Conservation (phyloP, 306 rosid species). For the Acmispon strigosus region DNA sequence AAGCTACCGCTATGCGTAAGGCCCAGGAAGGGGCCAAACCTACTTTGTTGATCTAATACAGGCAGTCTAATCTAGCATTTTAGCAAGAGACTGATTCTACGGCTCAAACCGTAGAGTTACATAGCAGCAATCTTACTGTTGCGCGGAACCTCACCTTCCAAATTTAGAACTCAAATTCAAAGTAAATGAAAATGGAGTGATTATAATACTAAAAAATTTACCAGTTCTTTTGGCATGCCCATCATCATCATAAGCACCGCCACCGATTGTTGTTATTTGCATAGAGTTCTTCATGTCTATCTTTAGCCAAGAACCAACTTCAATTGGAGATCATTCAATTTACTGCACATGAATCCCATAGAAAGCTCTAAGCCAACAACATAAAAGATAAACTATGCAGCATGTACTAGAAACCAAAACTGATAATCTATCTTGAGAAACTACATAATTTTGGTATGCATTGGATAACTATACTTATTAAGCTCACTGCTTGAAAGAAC, state of each 20-base stretch:
- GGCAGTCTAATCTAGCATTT: no score
- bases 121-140: no score
- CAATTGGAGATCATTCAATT: neutral
- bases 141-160: no score
- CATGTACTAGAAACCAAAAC: neutral
- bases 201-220: conserved; percentile 15
- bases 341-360: neutral
- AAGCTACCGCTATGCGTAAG: no score
- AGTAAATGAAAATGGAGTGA: neutral
- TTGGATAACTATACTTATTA: neutral
- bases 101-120: no score
- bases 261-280: conserved; percentile 15
- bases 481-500: neutral
- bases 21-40: no score
- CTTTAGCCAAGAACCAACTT: conserved; percentile 7
- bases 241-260: conserved; percentile 34
- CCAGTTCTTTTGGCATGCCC: conserved; percentile 46
- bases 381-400: neutral
- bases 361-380: neutral
- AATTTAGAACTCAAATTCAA: neutral
- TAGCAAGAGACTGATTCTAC: no score
- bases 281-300: conserved; percentile 39
- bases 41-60: no score
- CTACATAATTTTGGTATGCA: neutral
- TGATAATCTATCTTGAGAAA: neutral